Evolutionary conservation across 495 filamentous ascomycete species (phyloP).

Genomic region (Penicillium maclennaniae): DNA sequence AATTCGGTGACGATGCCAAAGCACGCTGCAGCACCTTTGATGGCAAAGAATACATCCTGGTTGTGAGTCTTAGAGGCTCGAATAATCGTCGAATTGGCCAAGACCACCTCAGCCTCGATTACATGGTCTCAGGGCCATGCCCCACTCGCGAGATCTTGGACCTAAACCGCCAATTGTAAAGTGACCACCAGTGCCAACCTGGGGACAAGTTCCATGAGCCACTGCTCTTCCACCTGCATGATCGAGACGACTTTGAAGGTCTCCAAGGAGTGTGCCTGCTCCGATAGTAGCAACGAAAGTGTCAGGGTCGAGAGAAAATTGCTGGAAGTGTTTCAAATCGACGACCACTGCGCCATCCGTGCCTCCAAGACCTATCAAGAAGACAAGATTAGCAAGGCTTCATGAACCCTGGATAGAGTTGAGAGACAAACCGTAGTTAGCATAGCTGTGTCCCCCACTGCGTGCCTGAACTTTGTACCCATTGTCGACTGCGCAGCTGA

Average conservation of each 20-base stretch:
- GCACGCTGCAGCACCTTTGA: slow-evolving; percentile 44
- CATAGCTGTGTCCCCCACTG: slow-evolving; percentile 73
- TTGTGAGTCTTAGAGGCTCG: slow-evolving; percentile 33
- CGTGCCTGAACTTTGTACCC: slow-evolving; percentile 62
- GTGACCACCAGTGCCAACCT: slow-evolving; percentile 69
- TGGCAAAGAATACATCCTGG: slow-evolving; percentile 50
- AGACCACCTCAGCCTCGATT: slow-evolving; percentile 55
- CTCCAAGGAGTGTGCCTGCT: slow-evolving; percentile 57
- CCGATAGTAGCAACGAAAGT: slow-evolving; percentile 63
- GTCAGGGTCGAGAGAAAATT: slow-evolving; percentile 47
- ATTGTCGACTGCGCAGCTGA: slow-evolving; percentile 54
- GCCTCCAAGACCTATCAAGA: slow-evolving; percentile 42
- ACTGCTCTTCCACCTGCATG: slow-evolving; percentile 60
- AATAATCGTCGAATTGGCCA: slow-evolving; percentile 53
- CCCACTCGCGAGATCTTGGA: slow-evolving; percentile 58
- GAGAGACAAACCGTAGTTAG: slow-evolving; percentile 40
- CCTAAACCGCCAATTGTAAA: slow-evolving; percentile 69
- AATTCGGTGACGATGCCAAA: slow-evolving; percentile 49
- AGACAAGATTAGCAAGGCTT: slow-evolving; percentile 34
- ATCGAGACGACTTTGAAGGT: slow-evolving; percentile 55
- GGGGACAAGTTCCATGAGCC: slow-evolving; percentile 62
- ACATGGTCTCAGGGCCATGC: slow-evolving; percentile 63
- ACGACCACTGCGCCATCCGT: slow-evolving; percentile 40
- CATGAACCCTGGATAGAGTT: neutral
- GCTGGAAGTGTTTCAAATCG: slow-evolving; percentile 44